phyloP scores from a whole-genome alignment of 2,329 filamentous ascomycete species.

The Claviceps capensis region DNA sequence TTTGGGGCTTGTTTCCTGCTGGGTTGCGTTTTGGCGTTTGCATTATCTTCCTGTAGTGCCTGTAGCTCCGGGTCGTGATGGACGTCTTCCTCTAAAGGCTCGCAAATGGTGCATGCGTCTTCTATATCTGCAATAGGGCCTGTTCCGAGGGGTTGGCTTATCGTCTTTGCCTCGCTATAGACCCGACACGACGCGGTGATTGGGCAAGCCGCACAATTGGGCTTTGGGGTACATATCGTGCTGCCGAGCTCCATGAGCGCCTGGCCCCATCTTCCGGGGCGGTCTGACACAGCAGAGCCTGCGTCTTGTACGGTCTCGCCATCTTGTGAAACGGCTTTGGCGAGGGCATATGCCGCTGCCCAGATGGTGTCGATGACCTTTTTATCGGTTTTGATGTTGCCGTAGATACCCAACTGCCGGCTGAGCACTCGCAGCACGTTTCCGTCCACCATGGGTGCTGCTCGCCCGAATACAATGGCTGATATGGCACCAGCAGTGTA shows the following conservation, averaged over 20 bases:
- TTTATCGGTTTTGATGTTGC: conserved; percentile 43
- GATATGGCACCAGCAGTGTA: conserved; percentile 51
- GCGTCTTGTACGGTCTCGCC: conserved; percentile 8
- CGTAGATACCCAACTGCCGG: conserved; percentile 43
- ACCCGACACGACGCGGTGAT: conserved; percentile 37
- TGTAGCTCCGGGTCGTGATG: conserved; percentile 12
- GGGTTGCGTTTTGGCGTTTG: conserved; percentile 1
- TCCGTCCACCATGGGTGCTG: conserved; percentile 49
- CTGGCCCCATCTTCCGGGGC: conserved; percentile 49
- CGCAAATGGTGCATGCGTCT: conserved; percentile 35
- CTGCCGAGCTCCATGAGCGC: conserved; percentile 53
- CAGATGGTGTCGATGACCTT: conserved; percentile 38
- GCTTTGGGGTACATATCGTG: conserved; percentile 46
- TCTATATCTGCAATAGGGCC: conserved; percentile 29
- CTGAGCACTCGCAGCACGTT: conserved; percentile 49
- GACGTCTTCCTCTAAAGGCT: conserved; percentile 26
- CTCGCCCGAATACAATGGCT: conserved; percentile 46
- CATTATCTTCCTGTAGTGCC: background rate
- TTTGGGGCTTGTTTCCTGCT: conserved; percentile 8
- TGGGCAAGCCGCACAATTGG: conserved; percentile 39
- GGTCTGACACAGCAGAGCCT: conserved; percentile 19
- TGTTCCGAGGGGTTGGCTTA: conserved; percentile 14
- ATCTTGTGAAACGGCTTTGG: conserved; percentile 34
- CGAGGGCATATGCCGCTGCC: conserved; percentile 42
- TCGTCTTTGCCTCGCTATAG: conserved; percentile 29